phyloP scores from a whole-genome alignment of 768 basidiomycete genomes.

The Terana coerulea region DNA sequence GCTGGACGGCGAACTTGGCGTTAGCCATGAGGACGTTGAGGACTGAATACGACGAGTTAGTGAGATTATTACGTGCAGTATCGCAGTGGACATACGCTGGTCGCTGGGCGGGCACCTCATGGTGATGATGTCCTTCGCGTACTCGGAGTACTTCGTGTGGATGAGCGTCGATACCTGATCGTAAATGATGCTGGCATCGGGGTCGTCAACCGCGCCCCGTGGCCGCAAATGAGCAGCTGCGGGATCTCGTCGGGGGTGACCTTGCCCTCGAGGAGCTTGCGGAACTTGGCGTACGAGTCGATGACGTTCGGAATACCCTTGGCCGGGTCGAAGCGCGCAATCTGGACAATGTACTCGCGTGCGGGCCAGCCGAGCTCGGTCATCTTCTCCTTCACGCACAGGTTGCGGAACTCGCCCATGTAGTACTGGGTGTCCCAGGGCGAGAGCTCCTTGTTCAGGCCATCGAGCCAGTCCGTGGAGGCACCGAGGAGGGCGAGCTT shows the following conservation, averaged over 20 bases:
- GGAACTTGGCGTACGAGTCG: slow-evolving; percentile 84
- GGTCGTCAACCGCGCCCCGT: slow-evolving; percentile 94
- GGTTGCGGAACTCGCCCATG: slow-evolving; percentile 81
- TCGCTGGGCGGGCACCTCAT: slow-evolving; percentile 83
- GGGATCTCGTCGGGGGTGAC: slow-evolving; percentile 53
- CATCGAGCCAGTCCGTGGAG: slow-evolving; percentile 91
- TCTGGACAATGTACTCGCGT: slow-evolving; percentile 84
- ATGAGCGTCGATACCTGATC: slow-evolving; percentile 70
- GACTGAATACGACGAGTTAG: slow-evolving; percentile 37
- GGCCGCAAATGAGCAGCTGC: slow-evolving; percentile 81
- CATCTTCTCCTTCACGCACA: slow-evolving; percentile 82
- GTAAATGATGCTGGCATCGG: slow-evolving; percentile 90
- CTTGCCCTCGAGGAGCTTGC: slow-evolving; percentile 52
- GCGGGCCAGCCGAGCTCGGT: slow-evolving; percentile 70
- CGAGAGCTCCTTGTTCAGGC: slow-evolving; percentile 85
- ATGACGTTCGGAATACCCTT: slow-evolving; percentile 82
- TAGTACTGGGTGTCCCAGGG: slow-evolving; percentile 83
- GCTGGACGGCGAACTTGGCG: slow-evolving; percentile 84
- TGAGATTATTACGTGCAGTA: neutral
- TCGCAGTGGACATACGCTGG: slow-evolving; percentile 50
- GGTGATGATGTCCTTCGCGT: slow-evolving; percentile 38
- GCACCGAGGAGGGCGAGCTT: slow-evolving; percentile 75
- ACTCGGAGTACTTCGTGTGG: slow-evolving; percentile 27
- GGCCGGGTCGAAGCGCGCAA: slow-evolving; percentile 93
- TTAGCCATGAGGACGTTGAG: slow-evolving; percentile 89